phyloP scores from a whole-genome alignment of 805 yeast genomes.

The Citeromyces nyonsensis region DNA sequence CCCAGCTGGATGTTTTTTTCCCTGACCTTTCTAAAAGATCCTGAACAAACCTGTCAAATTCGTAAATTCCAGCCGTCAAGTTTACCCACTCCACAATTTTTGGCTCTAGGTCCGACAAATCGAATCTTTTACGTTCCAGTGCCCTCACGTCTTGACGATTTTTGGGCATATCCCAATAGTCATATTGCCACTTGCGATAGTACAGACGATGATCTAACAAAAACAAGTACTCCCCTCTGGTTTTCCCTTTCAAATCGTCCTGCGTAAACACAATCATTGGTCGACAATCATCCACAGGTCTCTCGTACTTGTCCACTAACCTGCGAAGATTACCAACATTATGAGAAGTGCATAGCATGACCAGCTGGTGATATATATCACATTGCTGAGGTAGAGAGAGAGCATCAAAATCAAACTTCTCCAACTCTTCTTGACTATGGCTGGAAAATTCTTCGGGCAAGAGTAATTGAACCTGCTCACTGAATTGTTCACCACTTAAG shows the following conservation, averaged over 20 bases:
- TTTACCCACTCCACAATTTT: slow-evolving; percentile 18
- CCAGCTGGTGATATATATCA: slow-evolving; percentile 29
- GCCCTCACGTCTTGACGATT: slow-evolving; percentile 12
- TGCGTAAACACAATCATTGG: slow-evolving; percentile 8
- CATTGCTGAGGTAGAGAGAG: slow-evolving; percentile 29
- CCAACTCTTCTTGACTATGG: slow-evolving; percentile 7
- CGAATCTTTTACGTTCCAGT: slow-evolving; percentile 8
- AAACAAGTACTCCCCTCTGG: slow-evolving; percentile 15
- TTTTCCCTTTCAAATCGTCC: slow-evolving; percentile 3
- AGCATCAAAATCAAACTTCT: slow-evolving; percentile 16
- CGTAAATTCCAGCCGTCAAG: slow-evolving; percentile 25
- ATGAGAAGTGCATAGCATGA: slow-evolving; percentile 13
- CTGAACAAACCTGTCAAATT: slow-evolving; percentile 19
- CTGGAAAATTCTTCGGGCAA: slow-evolving; percentile 4
- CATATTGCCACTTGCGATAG: slow-evolving; percentile 16
- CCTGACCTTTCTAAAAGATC: slow-evolving; percentile 16
- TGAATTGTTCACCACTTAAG: slow-evolving; percentile 12
- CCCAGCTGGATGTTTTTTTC: slow-evolving; percentile 9
- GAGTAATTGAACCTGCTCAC: slow-evolving; percentile 9
- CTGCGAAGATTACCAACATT: slow-evolving; percentile 10
- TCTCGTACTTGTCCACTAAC: slow-evolving; percentile 21
- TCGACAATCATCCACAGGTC: slow-evolving; percentile 11
- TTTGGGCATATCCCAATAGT: slow-evolving; percentile 18
- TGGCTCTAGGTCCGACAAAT: slow-evolving; percentile 17
- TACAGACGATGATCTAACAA: slow-evolving; percentile 40